Base-by-base conservation (phyloP, 305 asterid genomes). In the Solanum hybrid region DNA sequence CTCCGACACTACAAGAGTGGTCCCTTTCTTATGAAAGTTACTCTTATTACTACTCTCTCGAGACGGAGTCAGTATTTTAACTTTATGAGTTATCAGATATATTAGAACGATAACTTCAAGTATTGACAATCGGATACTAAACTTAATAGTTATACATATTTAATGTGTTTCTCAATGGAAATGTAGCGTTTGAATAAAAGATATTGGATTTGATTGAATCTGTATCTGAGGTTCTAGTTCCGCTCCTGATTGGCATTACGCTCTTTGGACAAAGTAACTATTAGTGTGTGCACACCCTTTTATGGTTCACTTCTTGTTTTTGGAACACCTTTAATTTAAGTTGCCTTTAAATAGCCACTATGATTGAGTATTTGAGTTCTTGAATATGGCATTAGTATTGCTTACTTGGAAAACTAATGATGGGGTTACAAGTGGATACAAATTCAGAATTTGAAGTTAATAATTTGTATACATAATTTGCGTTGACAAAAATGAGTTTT, bases 1-100 rank as follows among this genome's bases (percentile, higher is more conserved):
- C 89, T 92, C 92, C 93, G 91, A 92, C 93, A 89, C 91, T 24
- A 61, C 77, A 91, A 73, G 73, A 89, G 94, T 95, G 97, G 96
- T 93, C 97, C 96, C 91, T 91, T 90, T 91, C 88, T 70, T 38
- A 61, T 86, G 84, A 89, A 91, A 91, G 89, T 91, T 89, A 91
- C 90, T 90, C 13, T 27, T 84, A 84, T n/a, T 37, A 34, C 33
- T 57, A 65, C 0, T 22, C 73, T 22, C 3, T 70, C 32, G 32
- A 70, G 77, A 70, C 32, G 32, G 32, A 70, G 4, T 70, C 32
- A 70, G 9, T 24, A 70, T 70, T 24, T 70, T 70, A 70, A 70
- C 2, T 70, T 70, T 70, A 24, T 2, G 17, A 61, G 72, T 61
- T 57, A 57, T 57, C 68, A 17, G 0, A 17, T 57, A 57, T 17